Evolutionary conservation across 331 rosid species (phyloP).

Genomic region (Cydonia oblonga): DNA sequence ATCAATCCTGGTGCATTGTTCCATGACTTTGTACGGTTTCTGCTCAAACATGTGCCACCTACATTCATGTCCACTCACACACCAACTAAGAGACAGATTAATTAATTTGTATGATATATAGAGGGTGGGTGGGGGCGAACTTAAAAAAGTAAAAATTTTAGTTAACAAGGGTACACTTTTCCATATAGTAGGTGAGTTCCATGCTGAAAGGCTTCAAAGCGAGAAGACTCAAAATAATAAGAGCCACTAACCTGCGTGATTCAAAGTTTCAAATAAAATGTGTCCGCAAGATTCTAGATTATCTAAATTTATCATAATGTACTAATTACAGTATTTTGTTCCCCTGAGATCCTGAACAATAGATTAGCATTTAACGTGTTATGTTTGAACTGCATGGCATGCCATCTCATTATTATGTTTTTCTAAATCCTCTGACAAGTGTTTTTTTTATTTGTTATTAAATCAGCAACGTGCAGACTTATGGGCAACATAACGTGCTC

Average conservation of each 20-base stretch:
- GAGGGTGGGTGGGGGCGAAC: background rate
- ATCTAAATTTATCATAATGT: background rate
- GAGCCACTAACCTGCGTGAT: no score
- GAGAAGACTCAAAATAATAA: background rate
- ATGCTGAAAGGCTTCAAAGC: background rate
- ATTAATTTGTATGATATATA: background rate
- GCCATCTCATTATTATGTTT: background rate
- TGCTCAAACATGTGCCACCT: background rate
- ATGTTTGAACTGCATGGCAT: background rate
- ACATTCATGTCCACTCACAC: background rate
- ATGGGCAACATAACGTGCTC: conserved; percentile 71
- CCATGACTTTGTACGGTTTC: background rate
- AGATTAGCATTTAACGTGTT: background rate
- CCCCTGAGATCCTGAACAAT: background rate
- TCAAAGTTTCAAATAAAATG: background rate
- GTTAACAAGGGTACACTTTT: background rate
- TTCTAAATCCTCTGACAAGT: conserved; percentile 12
- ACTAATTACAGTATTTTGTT: background rate
- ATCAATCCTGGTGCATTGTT: background rate
- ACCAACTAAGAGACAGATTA: background rate
- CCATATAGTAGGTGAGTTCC: background rate
- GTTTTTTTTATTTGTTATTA: conserved; percentile 10
- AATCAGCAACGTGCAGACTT: conserved; percentile 72
- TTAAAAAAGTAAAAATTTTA: background rate
- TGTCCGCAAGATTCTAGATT: background rate